These are phyloP conservation scores for Darksidea phi DNA, from an alignment of 495 filamentous ascomycete species.

Conservation along the genomic window DNA sequence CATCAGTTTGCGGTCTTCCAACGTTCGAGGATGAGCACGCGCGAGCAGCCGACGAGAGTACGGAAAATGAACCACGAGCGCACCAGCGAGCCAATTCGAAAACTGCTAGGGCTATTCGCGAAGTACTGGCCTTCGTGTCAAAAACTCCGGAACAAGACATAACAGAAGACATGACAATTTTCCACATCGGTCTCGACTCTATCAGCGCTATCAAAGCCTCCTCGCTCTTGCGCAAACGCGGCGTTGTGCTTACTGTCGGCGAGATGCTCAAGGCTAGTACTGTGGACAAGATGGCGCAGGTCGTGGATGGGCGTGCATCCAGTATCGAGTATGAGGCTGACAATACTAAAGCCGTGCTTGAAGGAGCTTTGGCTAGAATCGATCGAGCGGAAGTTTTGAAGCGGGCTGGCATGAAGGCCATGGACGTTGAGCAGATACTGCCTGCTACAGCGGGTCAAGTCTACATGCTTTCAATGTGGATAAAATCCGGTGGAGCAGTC, in stretches of 20 bases:
- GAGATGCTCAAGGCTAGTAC: constrained; percentile 66
- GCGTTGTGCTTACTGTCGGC: constrained; percentile 59
- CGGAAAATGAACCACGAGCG: neutral
- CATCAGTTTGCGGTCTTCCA: constrained; percentile 55
- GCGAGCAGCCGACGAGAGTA: constrained; percentile 16
- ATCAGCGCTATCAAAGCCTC: constrained; percentile 79
- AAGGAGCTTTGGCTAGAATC: constrained; percentile 42
- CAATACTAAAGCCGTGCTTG: constrained; percentile 31
- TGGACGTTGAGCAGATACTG: constrained; percentile 54
- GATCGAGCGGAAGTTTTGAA: constrained; percentile 39
- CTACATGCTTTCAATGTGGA: constrained; percentile 69
- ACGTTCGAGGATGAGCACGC: constrained; percentile 35
- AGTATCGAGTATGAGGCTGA: constrained; percentile 17
- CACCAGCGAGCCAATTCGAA: constrained; percentile 42
- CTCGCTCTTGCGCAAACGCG: constrained; percentile 60
- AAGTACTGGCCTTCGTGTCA: constrained; percentile 63
- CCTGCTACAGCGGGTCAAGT: constrained; percentile 70
- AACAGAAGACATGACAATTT: constrained; percentile 64
- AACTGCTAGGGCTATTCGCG: constrained; percentile 55
- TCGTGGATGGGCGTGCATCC: constrained; percentile 36
- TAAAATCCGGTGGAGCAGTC: constrained; percentile 57
- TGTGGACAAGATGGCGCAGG: constrained; percentile 56
- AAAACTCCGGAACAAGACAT: constrained; percentile 62
- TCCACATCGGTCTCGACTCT: constrained; percentile 85
- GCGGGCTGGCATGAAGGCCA: constrained; percentile 37